phyloP scores from a whole-genome alignment of 495 filamentous ascomycete species.

The Recurvomyces mirabilis region DNA sequence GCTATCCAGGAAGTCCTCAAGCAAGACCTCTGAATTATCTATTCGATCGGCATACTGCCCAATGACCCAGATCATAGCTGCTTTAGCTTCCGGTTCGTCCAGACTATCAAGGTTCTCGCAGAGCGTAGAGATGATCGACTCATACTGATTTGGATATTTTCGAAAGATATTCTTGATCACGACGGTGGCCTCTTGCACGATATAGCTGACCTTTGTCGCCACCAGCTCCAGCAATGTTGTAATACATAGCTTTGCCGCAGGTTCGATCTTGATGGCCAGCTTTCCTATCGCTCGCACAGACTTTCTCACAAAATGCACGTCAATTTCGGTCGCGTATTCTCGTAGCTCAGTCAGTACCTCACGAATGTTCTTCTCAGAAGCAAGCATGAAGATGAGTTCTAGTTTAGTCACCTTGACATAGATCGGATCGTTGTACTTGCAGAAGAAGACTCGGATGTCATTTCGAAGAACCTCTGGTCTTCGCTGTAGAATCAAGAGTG shows the following conservation, averaged over 20 bases:
- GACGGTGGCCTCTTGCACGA: conserved; percentile 98
- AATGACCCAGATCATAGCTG: conserved; percentile 99
- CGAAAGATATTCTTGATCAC: conserved; percentile 99
- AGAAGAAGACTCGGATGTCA: conserved; percentile 97
- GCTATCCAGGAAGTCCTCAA: conserved; percentile 88
- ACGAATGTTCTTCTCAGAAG: conserved; percentile 88
- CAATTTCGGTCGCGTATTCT: conserved; percentile 97
- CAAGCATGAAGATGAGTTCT: conserved; percentile 98
- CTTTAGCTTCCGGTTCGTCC: conserved; percentile 97
- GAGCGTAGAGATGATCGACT: conserved; percentile 88
- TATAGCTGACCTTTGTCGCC: conserved; percentile 97
- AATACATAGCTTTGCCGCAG: conserved; percentile 81
- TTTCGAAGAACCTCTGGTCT: conserved; percentile 89
- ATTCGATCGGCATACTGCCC: conserved; percentile 96
- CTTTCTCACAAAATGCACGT: conserved; percentile 97
- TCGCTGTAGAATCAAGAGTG: conserved; percentile 84
- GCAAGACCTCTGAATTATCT: conserved; percentile 83
- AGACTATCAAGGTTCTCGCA: conserved; percentile 95
- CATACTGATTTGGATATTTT: conserved; percentile 97
- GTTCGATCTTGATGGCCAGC: conserved; percentile 97
- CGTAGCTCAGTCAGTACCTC: conserved; percentile 89
- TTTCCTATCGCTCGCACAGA: conserved; percentile 97
- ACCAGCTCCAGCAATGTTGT: conserved; percentile 87
- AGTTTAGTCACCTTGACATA: conserved; percentile 99
- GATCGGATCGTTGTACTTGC: conserved; percentile 99